Conservation (phyloP, 495 filamentous ascomycete genomes). For the Lasiosphaeria miniovina region DNA sequence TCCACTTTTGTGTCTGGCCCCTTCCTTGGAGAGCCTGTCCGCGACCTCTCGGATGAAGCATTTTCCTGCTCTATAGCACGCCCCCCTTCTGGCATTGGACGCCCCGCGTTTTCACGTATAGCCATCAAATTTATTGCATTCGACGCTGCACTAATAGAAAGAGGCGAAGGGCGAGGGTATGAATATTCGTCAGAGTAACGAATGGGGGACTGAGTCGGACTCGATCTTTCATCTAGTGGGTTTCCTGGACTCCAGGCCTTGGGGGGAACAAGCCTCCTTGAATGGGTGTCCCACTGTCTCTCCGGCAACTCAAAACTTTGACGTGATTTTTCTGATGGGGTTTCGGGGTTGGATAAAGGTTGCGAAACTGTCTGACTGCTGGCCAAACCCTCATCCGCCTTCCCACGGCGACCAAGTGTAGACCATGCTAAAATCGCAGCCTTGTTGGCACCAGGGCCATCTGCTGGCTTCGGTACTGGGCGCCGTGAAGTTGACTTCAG, state of each 20-base stretch:
- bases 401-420: constrained; percentile 33
- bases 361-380: constrained; percentile 13
- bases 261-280: constrained; percentile 38
- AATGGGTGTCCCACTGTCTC: constrained; percentile 44
- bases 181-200: constrained; percentile 26
- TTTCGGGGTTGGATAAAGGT: constrained; percentile 21
- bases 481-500: constrained; percentile 49
- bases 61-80: constrained; percentile 14
- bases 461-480: constrained; percentile 26
- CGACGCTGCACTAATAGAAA: constrained; percentile 47
- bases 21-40: constrained; percentile 13
- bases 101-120: constrained; percentile 24
- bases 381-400: constrained; percentile 3
- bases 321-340: constrained; percentile 22
- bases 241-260: constrained; percentile 23
- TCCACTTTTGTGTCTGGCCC: constrained; percentile 6
- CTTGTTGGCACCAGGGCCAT: constrained; percentile 64
- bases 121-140: constrained; percentile 40
- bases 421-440: constrained; percentile 88
- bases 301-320: constrained; percentile 25
- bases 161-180: constrained; percentile 27
- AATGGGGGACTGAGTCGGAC: constrained; percentile 20
- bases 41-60: constrained; percentile 18
- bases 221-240: constrained; percentile 19
- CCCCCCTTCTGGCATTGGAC: constrained; percentile 12